Conservation (phyloP, 2,329 filamentous ascomycete species). For the Trichoderma asperellum region DNA sequence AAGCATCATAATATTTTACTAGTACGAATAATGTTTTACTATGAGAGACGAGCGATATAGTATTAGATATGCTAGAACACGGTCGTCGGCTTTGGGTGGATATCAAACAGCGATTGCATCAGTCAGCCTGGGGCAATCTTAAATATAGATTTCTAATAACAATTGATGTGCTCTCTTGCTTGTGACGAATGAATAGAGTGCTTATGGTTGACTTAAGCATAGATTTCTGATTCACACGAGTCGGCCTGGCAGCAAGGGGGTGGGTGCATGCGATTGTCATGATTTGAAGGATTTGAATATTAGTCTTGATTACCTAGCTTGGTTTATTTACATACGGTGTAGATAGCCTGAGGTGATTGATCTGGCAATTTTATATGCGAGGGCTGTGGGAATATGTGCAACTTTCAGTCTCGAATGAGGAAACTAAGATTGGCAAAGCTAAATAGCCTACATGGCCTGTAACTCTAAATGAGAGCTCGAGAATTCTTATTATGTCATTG, state of each 20-base stretch:
- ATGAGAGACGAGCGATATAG: background rate
- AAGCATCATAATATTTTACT: conserved; percentile 4
- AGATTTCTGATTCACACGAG: background rate
- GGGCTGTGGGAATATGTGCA: background rate
- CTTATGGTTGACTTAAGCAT: background rate
- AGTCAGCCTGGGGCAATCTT: background rate
- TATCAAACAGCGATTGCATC: background rate
- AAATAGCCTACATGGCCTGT: background rate
- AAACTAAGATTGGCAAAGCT: background rate
- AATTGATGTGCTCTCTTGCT: background rate
- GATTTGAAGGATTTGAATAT: no score
- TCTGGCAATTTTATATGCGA: no score
- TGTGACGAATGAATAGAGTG: background rate
- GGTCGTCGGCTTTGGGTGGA: background rate
- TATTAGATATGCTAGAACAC: background rate
- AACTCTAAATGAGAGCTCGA: background rate
- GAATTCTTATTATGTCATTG: background rate
- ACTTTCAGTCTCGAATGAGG: background rate
- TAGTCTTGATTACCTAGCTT: no score
- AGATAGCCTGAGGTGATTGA: no score
- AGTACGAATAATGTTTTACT: conserved; percentile 21
- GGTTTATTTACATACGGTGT: no score
- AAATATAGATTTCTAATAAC: background rate
- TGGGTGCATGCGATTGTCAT: no score
- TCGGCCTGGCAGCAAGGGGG: no score